Conservation (phyloP, 169 alveolate species). For the Eimeria falciformis region DNA sequence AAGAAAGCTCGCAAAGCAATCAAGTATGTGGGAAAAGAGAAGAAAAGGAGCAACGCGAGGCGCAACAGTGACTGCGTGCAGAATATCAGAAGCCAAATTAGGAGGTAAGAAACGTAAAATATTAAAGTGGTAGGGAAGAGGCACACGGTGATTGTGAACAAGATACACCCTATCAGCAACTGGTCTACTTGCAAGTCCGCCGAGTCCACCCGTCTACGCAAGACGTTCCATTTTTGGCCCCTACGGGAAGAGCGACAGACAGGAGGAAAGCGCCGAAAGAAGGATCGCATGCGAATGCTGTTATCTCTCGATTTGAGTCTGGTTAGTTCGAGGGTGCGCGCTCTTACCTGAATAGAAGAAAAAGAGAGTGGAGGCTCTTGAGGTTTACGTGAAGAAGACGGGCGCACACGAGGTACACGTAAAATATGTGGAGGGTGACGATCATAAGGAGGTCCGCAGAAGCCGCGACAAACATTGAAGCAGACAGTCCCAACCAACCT, state of each 20-base stretch:
- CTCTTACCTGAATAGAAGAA: slow-evolving; percentile 67
- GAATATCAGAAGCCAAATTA: slow-evolving; percentile 71
- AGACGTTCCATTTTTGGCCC: slow-evolving; percentile 77
- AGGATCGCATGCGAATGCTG: background rate
- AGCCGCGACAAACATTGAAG: slow-evolving; percentile 57
- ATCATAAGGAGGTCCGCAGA: slow-evolving; percentile 61
- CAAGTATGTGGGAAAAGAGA: slow-evolving; percentile 54
- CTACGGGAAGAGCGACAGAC: slow-evolving; percentile 9
- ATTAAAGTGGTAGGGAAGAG: slow-evolving; percentile 72
- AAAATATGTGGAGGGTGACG: slow-evolving; percentile 69
- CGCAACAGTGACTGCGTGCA: slow-evolving; percentile 49
- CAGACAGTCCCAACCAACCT: slow-evolving; percentile 61
- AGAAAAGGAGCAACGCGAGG: slow-evolving; percentile 51
- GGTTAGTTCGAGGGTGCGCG: background rate
- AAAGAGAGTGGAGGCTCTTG: slow-evolving; percentile 71
- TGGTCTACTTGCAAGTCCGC: slow-evolving; percentile 77
- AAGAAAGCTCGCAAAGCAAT: slow-evolving; percentile 28
- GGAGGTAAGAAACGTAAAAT: slow-evolving; percentile 70
- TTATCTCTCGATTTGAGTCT: too few relatives aligned
- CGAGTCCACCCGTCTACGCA: slow-evolving; percentile 79
- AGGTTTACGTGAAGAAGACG: slow-evolving; percentile 50
- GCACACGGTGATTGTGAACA: slow-evolving; percentile 70
- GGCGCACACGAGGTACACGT: slow-evolving; percentile 75
- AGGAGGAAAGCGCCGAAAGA: background rate
- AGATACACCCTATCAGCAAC: slow-evolving; percentile 71